Percentiles rank a stretch among this genome's conserved stretches.
Conservation (phyloP, 148 eudicot species). For the Fagopyrum homotropicum region DNA sequence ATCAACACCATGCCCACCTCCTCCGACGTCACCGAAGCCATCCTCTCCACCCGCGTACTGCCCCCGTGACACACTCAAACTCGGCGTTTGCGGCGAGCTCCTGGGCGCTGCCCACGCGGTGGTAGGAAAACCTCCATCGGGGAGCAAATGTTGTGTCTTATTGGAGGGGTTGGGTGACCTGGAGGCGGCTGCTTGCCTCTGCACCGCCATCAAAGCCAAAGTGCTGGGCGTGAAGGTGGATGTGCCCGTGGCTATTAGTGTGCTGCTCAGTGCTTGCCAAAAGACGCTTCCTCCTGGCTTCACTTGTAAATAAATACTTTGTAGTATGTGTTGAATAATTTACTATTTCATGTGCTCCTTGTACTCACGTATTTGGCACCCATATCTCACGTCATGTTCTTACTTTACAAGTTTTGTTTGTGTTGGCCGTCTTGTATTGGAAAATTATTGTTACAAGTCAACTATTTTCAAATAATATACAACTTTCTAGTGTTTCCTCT, state of each 20-base stretch:
- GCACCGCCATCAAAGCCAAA: constrained; percentile 17
- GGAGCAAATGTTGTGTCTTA: constrained; percentile 14
- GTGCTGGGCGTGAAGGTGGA: constrained; percentile 11
- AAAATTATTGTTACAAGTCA: too few relatives aligned
- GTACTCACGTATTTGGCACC: too few relatives aligned
- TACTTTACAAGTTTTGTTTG: too few relatives aligned
- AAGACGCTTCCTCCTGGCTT: constrained; percentile 11
- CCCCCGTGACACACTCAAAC: constrained; percentile 31
- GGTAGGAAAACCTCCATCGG: constrained; percentile 7
- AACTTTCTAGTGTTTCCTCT: too few relatives aligned
- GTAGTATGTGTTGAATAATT: too few relatives aligned
- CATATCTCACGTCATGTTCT: too few relatives aligned
- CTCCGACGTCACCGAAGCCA: neutral
- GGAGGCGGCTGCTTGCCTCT: constrained; percentile 15
- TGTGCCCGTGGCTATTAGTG: constrained; percentile 12
- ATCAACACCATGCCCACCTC: constrained; percentile 9
- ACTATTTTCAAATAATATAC: too few relatives aligned
- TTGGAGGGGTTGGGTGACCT: constrained; percentile 11
- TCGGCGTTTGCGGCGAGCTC: constrained; percentile 30
- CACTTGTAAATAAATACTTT: constrained; percentile 3
- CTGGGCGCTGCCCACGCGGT: constrained; percentile 13
- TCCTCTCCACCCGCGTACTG: neutral
- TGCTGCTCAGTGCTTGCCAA: constrained; percentile 11
- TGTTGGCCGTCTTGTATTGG: too few relatives aligned
- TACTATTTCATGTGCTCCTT: too few relatives aligned